A percentile compares a stretch with the other conserved stretches of the same genome.
These are phyloP conservation scores for Solidago caesia DNA, from an alignment of 129 eudicot species.

Conservation along the genomic window DNA sequence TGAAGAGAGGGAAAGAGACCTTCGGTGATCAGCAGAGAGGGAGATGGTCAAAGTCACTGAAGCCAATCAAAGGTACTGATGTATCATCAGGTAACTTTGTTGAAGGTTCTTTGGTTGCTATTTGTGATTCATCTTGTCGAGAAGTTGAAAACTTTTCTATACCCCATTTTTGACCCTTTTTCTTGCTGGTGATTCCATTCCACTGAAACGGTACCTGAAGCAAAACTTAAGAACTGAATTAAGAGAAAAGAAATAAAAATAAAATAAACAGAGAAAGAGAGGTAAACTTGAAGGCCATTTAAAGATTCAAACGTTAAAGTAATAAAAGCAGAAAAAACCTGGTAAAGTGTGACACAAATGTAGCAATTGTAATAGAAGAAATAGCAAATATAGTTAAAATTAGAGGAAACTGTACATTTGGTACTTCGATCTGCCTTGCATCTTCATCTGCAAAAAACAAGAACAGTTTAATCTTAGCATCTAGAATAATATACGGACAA, in stretches of 20 bases:
- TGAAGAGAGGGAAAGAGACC: conserved; percentile 44
- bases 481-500: background rate
- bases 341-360: no score
- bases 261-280: no score
- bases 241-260: no score
- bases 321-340: no score
- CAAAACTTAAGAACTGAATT: background rate
- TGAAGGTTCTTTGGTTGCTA: conserved; percentile 28
- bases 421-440: conserved; percentile 41
- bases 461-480: conserved; percentile 34
- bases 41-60: conserved; percentile 68
- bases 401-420: conserved; percentile 34
- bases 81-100: conserved; percentile 23
- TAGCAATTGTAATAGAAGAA: no score
- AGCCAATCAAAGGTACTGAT: conserved; percentile 29
- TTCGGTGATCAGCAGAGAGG: conserved; percentile 56
- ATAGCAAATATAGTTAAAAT: no score
- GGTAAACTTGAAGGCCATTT: no score
- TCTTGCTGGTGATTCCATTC: conserved; percentile 93
- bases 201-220: conserved; percentile 63
- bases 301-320: no score
- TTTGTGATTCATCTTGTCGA: conserved; percentile 35
- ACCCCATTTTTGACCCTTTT: conserved; percentile 91
- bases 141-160: conserved; percentile 43
- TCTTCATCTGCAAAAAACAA: conserved; percentile 52